These are phyloP conservation scores for Colletotrichum liaoningense DNA, from an alignment of 2,329 filamentous ascomycete species.

Conservation along the genomic window DNA sequence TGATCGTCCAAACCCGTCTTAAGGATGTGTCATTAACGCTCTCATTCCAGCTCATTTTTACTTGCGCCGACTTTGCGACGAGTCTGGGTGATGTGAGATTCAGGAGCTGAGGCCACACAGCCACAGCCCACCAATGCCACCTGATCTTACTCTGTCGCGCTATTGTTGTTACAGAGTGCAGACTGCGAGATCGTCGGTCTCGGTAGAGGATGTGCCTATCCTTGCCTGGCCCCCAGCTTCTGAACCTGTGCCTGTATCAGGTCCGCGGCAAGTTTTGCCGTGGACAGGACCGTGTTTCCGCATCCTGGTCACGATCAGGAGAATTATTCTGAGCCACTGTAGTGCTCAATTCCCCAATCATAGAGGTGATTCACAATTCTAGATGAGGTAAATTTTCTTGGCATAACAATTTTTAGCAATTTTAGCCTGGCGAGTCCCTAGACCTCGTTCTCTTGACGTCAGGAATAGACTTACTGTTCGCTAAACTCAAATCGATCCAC, in stretches of 20 bases:
- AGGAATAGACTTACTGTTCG: neutral
- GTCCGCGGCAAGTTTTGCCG: slow-evolving; percentile 26
- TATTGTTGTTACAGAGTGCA: neutral
- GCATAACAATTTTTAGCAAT: neutral
- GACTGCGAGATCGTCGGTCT: neutral
- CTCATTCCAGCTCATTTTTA: neutral
- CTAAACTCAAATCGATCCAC: neutral
- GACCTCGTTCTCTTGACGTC: neutral
- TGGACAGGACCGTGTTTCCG: neutral
- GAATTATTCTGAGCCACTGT: neutral
- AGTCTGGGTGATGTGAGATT: neutral
- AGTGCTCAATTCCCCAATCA: neutral
- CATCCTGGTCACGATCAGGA: neutral
- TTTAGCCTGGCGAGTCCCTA: neutral
- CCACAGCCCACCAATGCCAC: neutral
- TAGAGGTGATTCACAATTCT: neutral
- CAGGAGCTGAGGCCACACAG: neutral
- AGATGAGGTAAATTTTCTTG: neutral
- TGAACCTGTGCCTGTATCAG: slow-evolving; percentile 12
- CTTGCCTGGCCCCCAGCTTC: neutral
- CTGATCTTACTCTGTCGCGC: neutral
- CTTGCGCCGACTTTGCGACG: neutral
- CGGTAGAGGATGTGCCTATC: neutral
- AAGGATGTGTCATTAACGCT: neutral
- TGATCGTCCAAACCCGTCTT: slow-evolving; percentile 8